A percentile compares a stretch with the other conserved stretches of the same genome.
Conservation (phyloP, 1,139 yeast genomes). For the Geotrichum bryndzae region DNA sequence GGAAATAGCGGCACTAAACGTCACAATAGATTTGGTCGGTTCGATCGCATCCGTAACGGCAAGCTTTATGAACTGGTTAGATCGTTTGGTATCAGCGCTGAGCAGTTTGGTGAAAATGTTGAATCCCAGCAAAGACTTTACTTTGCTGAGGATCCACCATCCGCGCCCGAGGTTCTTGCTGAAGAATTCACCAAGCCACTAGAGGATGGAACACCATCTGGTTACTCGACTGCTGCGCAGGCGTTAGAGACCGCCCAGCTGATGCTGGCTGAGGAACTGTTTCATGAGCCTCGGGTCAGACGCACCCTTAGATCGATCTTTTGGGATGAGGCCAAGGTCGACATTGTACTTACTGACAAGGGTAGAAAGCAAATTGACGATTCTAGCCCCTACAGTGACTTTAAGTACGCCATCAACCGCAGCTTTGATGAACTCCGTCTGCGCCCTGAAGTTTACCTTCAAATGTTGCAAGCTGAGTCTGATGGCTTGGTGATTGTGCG, state of each 20-base stretch:
- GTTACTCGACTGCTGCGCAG: constrained; percentile 53
- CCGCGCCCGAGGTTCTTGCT: constrained; percentile 60
- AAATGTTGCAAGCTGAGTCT: constrained; percentile 87
- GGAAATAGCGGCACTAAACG: constrained; percentile 38
- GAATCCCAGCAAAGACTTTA: constrained; percentile 66
- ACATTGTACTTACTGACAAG: constrained; percentile 76
- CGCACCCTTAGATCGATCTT: constrained; percentile 66
- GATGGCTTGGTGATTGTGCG: constrained; percentile 50
- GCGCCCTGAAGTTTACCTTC: constrained; percentile 73
- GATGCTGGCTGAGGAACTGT: constrained; percentile 71
- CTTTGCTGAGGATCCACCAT: constrained; percentile 60
- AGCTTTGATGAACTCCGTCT: constrained; percentile 65
- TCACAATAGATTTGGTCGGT: constrained; percentile 66
- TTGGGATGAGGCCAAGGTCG: constrained; percentile 61
- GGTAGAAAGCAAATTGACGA: constrained; percentile 78
- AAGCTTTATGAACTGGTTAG: constrained; percentile 61
- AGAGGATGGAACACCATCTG: constrained; percentile 36
- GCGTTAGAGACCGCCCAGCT: constrained; percentile 72
- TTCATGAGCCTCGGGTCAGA: constrained; percentile 76
- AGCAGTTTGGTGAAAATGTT: constrained; percentile 78
- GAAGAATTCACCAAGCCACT: constrained; percentile 39
- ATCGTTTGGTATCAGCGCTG: constrained; percentile 72
- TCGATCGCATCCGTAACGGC: constrained; percentile 69
- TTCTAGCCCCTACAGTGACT: constrained; percentile 77
- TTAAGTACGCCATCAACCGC: constrained; percentile 84